phyloP scores from a whole-genome alignment of 306 rosid species.

The Acacia crassicarpa region DNA sequence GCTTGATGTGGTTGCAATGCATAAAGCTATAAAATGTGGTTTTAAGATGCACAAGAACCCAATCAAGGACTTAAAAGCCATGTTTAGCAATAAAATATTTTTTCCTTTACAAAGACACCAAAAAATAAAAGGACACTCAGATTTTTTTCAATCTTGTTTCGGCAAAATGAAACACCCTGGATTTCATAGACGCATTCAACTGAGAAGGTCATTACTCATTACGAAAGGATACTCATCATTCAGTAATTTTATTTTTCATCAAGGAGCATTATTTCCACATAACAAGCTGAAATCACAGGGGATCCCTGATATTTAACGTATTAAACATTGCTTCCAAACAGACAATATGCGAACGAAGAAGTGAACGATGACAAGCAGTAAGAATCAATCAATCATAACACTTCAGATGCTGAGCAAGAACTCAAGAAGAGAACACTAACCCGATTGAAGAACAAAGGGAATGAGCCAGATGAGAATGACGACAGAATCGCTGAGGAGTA shows the following conservation, averaged over 20 bases:
- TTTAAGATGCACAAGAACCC: background rate
- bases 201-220: background rate
- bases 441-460: too few relatives aligned
- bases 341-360: too few relatives aligned
- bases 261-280: background rate
- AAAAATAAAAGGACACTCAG: background rate
- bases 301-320: background rate
- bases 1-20: background rate
- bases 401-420: too few relatives aligned
- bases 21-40: background rate
- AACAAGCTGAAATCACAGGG: background rate
- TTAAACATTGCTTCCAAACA: too few relatives aligned
- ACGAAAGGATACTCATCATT: background rate
- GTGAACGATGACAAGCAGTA: too few relatives aligned
- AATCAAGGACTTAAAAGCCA: background rate
- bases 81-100: background rate
- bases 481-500: too few relatives aligned
- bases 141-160: background rate
- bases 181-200: background rate
- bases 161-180: background rate
- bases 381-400: too few relatives aligned
- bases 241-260: background rate
- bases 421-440: too few relatives aligned
- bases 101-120: background rate
- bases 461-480: too few relatives aligned